Evolutionary conservation across 2,329 filamentous ascomycete species (phyloP), one percentile per base, ranked within the genome.

Genomic region (Scedosporium boydii): DNA sequence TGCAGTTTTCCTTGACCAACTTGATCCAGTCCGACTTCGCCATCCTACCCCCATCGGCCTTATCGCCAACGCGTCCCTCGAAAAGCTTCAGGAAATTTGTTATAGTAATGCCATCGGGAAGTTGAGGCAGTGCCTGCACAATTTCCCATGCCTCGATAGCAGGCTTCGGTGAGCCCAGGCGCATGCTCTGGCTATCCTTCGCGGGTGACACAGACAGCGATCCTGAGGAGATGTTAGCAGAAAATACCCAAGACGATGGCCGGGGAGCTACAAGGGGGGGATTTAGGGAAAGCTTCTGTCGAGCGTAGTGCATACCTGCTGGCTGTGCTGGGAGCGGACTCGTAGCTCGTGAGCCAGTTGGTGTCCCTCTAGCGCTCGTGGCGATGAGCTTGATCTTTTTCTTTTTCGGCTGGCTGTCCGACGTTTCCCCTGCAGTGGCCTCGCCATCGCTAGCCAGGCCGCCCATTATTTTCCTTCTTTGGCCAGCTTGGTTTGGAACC

Each of bases 371-470:
- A 29, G 77, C 73, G 23, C 77, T 72, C 16, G 72, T 75, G 59
- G 75, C 76, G 21, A 79, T 75, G 60, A 85, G 73, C 71, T 82
- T 85, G 67, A 85, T 71, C 72, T 82, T 83, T 72, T 81, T 85
- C 71, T 80, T 82, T 60, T 69, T 69, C 10, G 66, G 69, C 46
- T 74, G 74, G 4, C 80, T 80, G 66, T 87, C 85, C 1, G 84
- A 87, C 77, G 85, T 87, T 68, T 88, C 86, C 42, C 85, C 86
- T 44, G 81, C 87, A 1, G 87, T 90, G 46, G 80, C 87, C 70
- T 91, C 89, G 23, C 86, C 88, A 66, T 92, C 89, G 67, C 88
- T 91, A 61, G 83, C 83, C 57, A 86, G 87, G 44, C 83, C 85
- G 58, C 81, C 82, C 58, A 75, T 80, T 62, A 74, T 69, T 66